Percentiles rank a stretch among this genome's conserved stretches.
Evolutionary conservation across 2,329 filamentous ascomycete species (phyloP).

Genomic region (Ophiobolus disseminans): DNA sequence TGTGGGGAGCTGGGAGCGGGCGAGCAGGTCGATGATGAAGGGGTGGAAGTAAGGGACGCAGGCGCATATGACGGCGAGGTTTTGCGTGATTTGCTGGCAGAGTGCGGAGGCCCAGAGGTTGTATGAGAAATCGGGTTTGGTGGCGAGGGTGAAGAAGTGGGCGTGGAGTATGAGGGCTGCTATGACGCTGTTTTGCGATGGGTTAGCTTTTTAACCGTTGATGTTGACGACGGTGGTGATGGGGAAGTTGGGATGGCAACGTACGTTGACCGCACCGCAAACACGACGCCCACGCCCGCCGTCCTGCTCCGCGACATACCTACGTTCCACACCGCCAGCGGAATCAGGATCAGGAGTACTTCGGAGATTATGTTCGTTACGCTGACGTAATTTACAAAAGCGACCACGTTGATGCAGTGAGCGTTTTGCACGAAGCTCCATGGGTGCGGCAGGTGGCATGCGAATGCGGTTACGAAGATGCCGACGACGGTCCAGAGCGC

Average conservation of each 20-base stretch:
- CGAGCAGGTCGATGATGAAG: constrained; percentile 30
- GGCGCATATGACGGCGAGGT: constrained; percentile 38
- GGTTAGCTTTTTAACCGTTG: constrained; percentile 4
- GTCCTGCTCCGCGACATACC: constrained; percentile 29
- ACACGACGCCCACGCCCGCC: constrained; percentile 31
- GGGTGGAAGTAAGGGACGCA: constrained; percentile 35
- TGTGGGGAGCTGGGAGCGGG: background rate
- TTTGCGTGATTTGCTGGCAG: constrained; percentile 37
- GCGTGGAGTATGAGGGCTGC: constrained; percentile 29
- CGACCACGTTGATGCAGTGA: constrained; percentile 28
- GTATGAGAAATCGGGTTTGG: constrained; percentile 17
- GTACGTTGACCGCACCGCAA: constrained; percentile 33
- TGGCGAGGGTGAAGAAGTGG: constrained; percentile 28
- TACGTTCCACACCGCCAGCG: constrained; percentile 38
- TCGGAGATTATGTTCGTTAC: constrained; percentile 38
- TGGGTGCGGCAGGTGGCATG: constrained; percentile 29
- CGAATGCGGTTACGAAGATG: constrained; percentile 33
- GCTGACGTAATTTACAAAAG: constrained; percentile 38
- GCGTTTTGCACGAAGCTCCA: constrained; percentile 22
- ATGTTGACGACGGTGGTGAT: too few species aligned
- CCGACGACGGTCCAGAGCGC: constrained; percentile 34
- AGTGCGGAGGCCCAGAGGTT: constrained; percentile 29
- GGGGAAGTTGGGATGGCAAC: background rate
- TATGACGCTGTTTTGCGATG: constrained; percentile 26
- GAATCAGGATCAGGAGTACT: constrained; percentile 33